phyloP scores from a whole-genome alignment of 2,329 filamentous ascomycete genomes.

The Tolypocladium album region DNA sequence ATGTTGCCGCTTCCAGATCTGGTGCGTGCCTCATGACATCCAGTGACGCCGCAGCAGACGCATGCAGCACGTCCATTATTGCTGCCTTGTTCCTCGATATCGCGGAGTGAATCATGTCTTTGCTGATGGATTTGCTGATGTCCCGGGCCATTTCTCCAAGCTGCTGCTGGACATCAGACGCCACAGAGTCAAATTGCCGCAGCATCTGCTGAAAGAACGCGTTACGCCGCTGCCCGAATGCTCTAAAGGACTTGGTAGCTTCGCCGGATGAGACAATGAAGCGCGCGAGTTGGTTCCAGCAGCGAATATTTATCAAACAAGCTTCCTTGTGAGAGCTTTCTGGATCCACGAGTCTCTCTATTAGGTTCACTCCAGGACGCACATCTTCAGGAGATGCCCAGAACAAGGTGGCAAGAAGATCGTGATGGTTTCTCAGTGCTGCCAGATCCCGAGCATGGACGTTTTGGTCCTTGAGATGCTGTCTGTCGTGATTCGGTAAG shows the following conservation, averaged over 20 bases:
- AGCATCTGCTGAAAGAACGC: constrained; percentile 46
- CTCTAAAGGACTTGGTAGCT: constrained; percentile 36
- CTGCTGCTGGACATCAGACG: constrained; percentile 45
- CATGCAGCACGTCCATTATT: constrained; percentile 40
- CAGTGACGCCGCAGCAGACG: constrained; percentile 36
- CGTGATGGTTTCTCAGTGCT: constrained; percentile 57
- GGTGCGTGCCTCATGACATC: constrained; percentile 37
- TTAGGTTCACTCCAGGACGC: constrained; percentile 40
- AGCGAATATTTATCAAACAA: constrained; percentile 50
- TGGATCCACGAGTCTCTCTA: constrained; percentile 49
- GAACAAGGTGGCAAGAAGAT: constrained; percentile 55
- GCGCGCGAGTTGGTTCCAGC: constrained; percentile 51
- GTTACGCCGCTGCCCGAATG: constrained; percentile 38
- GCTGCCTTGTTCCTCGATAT: constrained; percentile 41
- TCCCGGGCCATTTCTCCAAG: constrained; percentile 37
- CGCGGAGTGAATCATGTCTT: constrained; percentile 36
- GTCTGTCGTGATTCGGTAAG: constrained; percentile 54
- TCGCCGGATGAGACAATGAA: constrained; percentile 42
- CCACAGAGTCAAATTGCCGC: constrained; percentile 45
- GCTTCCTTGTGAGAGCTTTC: constrained; percentile 55
- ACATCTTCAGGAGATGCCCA: constrained; percentile 49
- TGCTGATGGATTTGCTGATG: constrained; percentile 28
- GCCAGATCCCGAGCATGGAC: constrained; percentile 51
- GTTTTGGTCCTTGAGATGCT: constrained; percentile 51
- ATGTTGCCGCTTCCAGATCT: constrained; percentile 35